Base-by-base conservation (phyloP, 2,329 filamentous ascomycete genomes). In the Aurifilum marmelostoma region DNA sequence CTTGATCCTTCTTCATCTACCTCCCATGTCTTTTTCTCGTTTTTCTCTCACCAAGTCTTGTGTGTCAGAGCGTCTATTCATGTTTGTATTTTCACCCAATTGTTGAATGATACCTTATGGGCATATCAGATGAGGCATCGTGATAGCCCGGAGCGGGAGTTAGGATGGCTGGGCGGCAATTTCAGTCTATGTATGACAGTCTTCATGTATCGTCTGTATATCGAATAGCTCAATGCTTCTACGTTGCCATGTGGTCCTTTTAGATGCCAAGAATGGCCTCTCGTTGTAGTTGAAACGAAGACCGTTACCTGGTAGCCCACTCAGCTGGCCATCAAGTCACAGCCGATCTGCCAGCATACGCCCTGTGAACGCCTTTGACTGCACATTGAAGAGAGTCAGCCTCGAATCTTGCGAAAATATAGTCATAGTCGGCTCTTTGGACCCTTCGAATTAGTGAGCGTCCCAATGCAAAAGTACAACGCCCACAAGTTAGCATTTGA, bases 91-190 rank as follows among this genome's bases (percentile, higher is more conserved):
- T 50, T 18, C 24, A 41, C 37, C 24, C n/a, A 41, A 32, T 43
- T 37, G 32, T 59, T 37, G 27, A 29, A 29, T 63, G 61, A 63
- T 63, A 63, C 61, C 61, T 63, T 47, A 50, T 63, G 41, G 41
- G 61, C 61, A 47, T 47, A 27, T 24, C 37, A 52, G 37, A 50
- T 27, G 47, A 37, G 43, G 18, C 29, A 52, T 64, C 62, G 37
- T 59, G 56, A 59, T 34, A 37, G 27, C 62, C 29, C 32, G 43
- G 39, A 64, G 62, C 62, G 29, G 62, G 62, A 47, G 47, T 37
- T 64, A 6, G 61, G 47, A 27, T 32, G 62, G 47, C 37, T 34
- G 56, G 32, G 56, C 56, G 56, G 56, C 56, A 59, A 3, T 59
- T 16, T 59, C 32, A n/a, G 14, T 9, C 34, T 3, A 29, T 29